Evolutionary conservation across 2,329 filamentous ascomycete species (phyloP).

Genomic region (Onygenales sp.): DNA sequence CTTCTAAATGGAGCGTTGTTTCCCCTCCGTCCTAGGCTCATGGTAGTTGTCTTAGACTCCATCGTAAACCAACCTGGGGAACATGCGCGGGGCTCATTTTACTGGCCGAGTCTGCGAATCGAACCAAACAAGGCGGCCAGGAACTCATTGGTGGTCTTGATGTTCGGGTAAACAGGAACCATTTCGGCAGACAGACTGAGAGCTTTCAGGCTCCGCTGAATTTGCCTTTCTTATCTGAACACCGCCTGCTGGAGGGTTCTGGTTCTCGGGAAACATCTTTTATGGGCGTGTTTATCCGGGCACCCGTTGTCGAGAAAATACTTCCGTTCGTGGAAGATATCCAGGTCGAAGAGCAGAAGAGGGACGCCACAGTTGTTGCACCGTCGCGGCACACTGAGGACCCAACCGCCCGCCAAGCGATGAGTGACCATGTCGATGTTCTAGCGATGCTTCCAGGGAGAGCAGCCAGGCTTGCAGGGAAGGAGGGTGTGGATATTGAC

Average conservation of each 20-base stretch:
- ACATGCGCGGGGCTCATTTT: conserved; percentile 93
- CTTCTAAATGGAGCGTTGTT: not conserved
- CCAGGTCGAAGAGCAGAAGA: conserved; percentile 40
- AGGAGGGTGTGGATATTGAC: conserved; percentile 30
- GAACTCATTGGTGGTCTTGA: conserved; percentile 86
- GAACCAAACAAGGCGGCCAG: conserved; percentile 83
- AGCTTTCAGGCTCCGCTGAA: conserved; percentile 72
- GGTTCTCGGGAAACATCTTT: conserved; percentile 41
- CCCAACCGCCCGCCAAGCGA: conserved; percentile 31
- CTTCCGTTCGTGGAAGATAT: conserved; percentile 44
- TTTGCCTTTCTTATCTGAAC: conserved; percentile 55
- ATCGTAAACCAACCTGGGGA: conserved; percentile 81
- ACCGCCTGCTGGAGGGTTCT: conserved; percentile 12
- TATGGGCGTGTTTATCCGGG: conserved; percentile 82
- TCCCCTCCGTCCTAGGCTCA: not conserved
- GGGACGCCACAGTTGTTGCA: conserved; percentile 47
- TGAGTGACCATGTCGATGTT: conserved; percentile 46
- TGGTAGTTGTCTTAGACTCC: conserved; percentile 42
- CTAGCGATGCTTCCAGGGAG: conserved; percentile 48
- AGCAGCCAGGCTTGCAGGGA: conserved; percentile 39
- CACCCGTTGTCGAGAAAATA: conserved; percentile 82
- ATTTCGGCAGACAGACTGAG: conserved; percentile 88
- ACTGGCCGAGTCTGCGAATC: conserved; percentile 76
- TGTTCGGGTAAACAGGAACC: conserved; percentile 84
- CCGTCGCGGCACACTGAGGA: conserved; percentile 43